phyloP scores from a whole-genome alignment of 805 yeast species.

The Myxozyma mucilagina region DNA sequence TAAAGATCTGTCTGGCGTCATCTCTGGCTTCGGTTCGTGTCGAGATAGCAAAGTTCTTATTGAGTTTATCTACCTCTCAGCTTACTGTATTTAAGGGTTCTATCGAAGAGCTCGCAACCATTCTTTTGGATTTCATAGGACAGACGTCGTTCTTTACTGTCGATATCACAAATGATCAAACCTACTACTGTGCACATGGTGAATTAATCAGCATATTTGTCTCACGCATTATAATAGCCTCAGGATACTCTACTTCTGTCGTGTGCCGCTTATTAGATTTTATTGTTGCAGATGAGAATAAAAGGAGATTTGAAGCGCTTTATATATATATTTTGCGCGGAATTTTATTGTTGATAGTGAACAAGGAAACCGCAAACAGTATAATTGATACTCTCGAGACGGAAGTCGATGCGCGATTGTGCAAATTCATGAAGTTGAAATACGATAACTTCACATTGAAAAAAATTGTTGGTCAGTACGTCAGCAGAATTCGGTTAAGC shows the following conservation, averaged over 20 bases:
- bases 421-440: not conserved
- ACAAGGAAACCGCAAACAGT: not conserved
- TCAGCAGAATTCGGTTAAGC: not conserved
- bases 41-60: conserved; percentile 17
- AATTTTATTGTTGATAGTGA: not conserved
- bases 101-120: not conserved
- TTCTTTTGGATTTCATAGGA: conserved; percentile 9
- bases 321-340: conserved; percentile 13
- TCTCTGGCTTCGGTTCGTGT: conserved; percentile 17
- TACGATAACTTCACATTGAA: conserved; percentile 1
- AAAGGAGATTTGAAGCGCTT: conserved; percentile 12
- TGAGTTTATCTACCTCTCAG: not conserved
- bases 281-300: conserved; percentile 9
- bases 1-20: conserved; percentile 17
- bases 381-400: not conserved
- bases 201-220: conserved; percentile 25
- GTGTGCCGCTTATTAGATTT: not conserved
- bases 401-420: not conserved
- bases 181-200: conserved; percentile 37
- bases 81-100: not conserved
- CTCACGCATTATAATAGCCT: conserved; percentile 20
- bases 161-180: not conserved
- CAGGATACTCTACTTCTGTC: conserved; percentile 1
- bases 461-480: not conserved
- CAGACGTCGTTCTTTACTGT: conserved; percentile 20